Conservation (phyloP, 495 filamentous ascomycete genomes). For the Aspergillus biplanus region DNA sequence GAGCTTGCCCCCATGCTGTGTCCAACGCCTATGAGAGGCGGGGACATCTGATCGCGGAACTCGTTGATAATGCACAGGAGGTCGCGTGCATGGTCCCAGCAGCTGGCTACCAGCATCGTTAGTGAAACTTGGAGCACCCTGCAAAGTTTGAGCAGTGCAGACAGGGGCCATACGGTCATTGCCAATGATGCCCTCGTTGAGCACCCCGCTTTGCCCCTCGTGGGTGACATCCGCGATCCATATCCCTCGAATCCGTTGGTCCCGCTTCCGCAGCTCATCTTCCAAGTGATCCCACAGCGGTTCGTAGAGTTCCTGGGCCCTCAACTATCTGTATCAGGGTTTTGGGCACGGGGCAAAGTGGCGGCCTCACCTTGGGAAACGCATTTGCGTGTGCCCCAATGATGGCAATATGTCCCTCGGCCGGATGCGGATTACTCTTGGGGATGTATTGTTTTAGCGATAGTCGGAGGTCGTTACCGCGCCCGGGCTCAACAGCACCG, state of each 20-base stretch:
- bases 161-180: constrained; percentile 14
- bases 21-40: constrained; percentile 73
- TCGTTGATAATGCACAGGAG: constrained; percentile 71
- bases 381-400: constrained; percentile 36
- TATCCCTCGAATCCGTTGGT: constrained; percentile 55
- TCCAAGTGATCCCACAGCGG: constrained; percentile 72
- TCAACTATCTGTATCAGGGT: neutral
- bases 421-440: constrained; percentile 53
- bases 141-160: no score
- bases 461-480: constrained; percentile 30
- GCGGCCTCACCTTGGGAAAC: constrained; percentile 21
- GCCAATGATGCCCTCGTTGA: constrained; percentile 9
- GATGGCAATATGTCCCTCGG: constrained; percentile 61
- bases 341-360: neutral
- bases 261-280: constrained; percentile 7
- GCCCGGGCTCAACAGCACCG: constrained; percentile 2
- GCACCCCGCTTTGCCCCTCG: constrained; percentile 64
- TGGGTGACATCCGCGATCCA: constrained; percentile 72
- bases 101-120: constrained; percentile 31
- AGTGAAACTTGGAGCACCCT: neutral
- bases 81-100: constrained; percentile 76
- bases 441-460: constrained; percentile 71
- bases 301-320: constrained; percentile 70
- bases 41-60: constrained; percentile 68
- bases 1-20: constrained; percentile 75